Percentiles rank a stretch among this genome's conserved stretches.
Evolutionary conservation across 2,329 filamentous ascomycete species (phyloP).

Genomic region (Monosporascus sp.): DNA sequence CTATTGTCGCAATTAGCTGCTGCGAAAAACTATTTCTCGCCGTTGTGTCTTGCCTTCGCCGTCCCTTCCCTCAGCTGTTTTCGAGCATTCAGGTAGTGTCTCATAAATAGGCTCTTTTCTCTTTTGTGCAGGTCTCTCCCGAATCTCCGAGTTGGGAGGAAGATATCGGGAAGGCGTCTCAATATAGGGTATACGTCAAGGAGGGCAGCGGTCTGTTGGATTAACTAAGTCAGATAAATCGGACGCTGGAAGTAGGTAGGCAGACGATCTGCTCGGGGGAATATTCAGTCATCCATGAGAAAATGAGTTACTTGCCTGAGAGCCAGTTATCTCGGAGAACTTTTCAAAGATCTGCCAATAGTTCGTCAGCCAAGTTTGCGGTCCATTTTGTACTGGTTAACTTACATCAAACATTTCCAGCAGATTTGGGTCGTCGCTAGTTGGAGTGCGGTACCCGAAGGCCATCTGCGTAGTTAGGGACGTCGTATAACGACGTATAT

Average conservation of each 20-base stretch:
- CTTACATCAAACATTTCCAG: constrained; percentile 32
- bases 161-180: constrained; percentile 37
- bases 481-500: constrained; percentile 40
- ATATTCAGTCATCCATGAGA: background rate
- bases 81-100: constrained; percentile 38
- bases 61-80: constrained; percentile 23
- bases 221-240: too few species aligned
- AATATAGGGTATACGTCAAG: constrained; percentile 43
- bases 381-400: too few species aligned
- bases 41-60: constrained; percentile 11
- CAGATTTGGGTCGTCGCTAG: constrained; percentile 31
- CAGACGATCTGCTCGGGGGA: too few species aligned
- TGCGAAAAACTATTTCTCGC: too few species aligned
- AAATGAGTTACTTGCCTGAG: background rate
- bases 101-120: constrained; percentile 37
- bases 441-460: constrained; percentile 36
- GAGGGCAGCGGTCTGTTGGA: constrained; percentile 30
- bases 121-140: constrained; percentile 37
- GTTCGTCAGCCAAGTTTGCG: background rate
- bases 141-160: constrained; percentile 32
- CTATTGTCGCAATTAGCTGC: constrained; percentile 5
- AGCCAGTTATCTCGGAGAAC: constrained; percentile 1
- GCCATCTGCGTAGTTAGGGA: constrained; percentile 43
- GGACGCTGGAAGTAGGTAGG: too few species aligned
- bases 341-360: background rate